Conservation (phyloP, 441 rosid genomes). For the Erysimum pusillum region DNA sequence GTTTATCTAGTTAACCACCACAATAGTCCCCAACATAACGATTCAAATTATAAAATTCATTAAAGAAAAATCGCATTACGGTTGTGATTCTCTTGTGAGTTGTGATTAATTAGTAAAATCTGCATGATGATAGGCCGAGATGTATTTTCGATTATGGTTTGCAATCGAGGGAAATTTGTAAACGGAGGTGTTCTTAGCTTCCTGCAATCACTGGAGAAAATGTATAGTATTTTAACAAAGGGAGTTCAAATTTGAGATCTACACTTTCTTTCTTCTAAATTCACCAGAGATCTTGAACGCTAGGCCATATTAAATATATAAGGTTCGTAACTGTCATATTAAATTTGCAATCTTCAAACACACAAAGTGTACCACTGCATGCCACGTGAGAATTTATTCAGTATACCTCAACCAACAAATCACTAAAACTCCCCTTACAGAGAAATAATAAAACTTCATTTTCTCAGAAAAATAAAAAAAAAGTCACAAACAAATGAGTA, state of each 20-base stretch:
- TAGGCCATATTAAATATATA: slow-evolving; percentile 9
- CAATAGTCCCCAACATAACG: too few species aligned
- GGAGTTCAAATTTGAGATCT: not conserved
- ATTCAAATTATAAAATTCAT: too few species aligned
- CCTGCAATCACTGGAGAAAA: not conserved
- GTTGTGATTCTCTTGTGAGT: not conserved
- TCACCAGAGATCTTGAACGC: slow-evolving; percentile 17
- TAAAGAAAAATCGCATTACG: too few species aligned
- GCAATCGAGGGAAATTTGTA: not conserved
- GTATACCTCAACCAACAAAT: slow-evolving; percentile 5
- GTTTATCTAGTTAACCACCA: too few species aligned
- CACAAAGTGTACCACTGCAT: slow-evolving; percentile 1
- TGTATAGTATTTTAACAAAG: too few species aligned
- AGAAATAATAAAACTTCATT: not conserved
- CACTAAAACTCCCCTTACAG: not conserved
- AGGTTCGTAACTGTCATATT: slow-evolving; percentile 6
- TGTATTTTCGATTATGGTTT: too few species aligned
- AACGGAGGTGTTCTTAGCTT: not conserved
- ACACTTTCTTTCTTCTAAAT: not conserved
- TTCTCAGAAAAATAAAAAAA: not conserved
- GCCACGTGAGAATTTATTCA: not conserved
- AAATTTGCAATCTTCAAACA: slow-evolving; percentile 20
- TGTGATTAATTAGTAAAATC: too few species aligned
- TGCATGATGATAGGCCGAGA: not conserved
- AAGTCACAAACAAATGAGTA: not conserved